Base-by-base conservation (phyloP, 306 rosid genomes). In the Parietaria judaica region DNA sequence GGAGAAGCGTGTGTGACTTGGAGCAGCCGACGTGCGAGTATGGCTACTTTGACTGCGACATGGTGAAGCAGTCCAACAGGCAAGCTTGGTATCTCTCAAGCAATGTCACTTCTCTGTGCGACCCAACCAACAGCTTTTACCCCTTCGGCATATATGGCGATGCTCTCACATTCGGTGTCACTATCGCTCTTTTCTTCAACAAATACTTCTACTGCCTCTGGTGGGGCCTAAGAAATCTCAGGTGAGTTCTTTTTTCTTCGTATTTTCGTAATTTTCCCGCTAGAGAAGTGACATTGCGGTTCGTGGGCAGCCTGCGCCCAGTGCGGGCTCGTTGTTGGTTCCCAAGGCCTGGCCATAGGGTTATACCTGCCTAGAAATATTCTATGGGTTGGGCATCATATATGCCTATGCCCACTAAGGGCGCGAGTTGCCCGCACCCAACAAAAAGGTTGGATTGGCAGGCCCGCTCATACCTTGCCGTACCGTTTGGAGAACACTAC, bases 101-200 rank as follows among this genome's bases (percentile, higher is more conserved):
- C 67, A 86, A 92, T 52, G 69, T 86, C 64, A 76, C 85, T 65
- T 64, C 66, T 13, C 61, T 67, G 7, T 92, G 99, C 74, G 76
- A 78, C 52, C 90, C 96, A 54, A 53, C 67, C 8, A 7, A 45
- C 55, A 11, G 38, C 38, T 84, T 68, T 48, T 86, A 84, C 67
- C 74, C 48, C 37, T 88, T 80, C 63, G 97, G 99, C 61, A 92
- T 92, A 23, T 88, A 86, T 7, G 90, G 87, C 54, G 96, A 92
- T 63, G 88, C 99, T 0, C 63, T 84, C 61, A 80, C 80, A 59
- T 77, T 64, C 2, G 56, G 81, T 16, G 95, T 88, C 49, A 84
- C 90, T 55, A 77, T 81, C 60, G 81, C 90, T 0, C 39, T 83
- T n/a, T 92, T 92, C 80, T 71, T 88, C 58, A 81, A 88, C 78